phyloP scores from a whole-genome alignment of 2,329 filamentous ascomycete genomes.

The Botrytis galanthina region DNA sequence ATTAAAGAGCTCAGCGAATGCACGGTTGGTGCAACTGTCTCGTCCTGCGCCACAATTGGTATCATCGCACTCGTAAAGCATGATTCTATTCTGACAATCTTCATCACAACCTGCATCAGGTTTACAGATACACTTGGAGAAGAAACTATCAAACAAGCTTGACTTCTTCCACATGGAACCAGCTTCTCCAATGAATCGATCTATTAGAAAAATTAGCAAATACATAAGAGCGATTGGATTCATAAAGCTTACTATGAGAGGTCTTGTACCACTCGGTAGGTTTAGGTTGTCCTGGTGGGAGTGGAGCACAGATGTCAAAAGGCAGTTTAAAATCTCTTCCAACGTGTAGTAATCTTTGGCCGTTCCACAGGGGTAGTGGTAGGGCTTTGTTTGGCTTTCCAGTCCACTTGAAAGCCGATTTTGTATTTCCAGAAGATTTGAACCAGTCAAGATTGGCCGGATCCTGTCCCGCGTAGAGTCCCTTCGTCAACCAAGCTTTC shows the following conservation, averaged over 20 bases:
- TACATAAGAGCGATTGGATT: background rate
- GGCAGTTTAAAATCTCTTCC: conserved; percentile 85
- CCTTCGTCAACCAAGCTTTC: conserved; percentile 67
- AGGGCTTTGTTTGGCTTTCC: conserved; percentile 55
- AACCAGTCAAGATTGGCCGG: conserved; percentile 30
- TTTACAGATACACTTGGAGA: conserved; percentile 75
- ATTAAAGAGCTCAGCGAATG: conserved; percentile 75
- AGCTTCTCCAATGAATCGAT: conserved; percentile 87
- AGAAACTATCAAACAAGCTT: conserved; percentile 70
- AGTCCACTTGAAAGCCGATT: conserved; percentile 42
- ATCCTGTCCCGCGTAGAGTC: conserved; percentile 83
- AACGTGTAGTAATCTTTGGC: conserved; percentile 66
- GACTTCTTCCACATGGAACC: conserved; percentile 77
- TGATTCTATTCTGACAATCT: conserved; percentile 89
- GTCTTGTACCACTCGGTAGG: conserved; percentile 91
- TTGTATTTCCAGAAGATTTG: conserved; percentile 23
- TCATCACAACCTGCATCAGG: conserved; percentile 80
- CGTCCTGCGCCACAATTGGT: conserved; percentile 80
- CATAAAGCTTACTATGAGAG: conserved; percentile 70
- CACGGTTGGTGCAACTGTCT: conserved; percentile 78
- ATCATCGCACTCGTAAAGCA: conserved; percentile 95
- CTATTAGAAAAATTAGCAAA: conserved; percentile 45
- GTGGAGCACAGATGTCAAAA: conserved; percentile 83
- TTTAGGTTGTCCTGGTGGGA: conserved; percentile 82
- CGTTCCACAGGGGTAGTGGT: conserved; percentile 76